Percentiles rank a stretch among this genome's conserved stretches.
Conservation (phyloP, 2,329 filamentous ascomycete genomes). For the Diaporthe capsici region DNA sequence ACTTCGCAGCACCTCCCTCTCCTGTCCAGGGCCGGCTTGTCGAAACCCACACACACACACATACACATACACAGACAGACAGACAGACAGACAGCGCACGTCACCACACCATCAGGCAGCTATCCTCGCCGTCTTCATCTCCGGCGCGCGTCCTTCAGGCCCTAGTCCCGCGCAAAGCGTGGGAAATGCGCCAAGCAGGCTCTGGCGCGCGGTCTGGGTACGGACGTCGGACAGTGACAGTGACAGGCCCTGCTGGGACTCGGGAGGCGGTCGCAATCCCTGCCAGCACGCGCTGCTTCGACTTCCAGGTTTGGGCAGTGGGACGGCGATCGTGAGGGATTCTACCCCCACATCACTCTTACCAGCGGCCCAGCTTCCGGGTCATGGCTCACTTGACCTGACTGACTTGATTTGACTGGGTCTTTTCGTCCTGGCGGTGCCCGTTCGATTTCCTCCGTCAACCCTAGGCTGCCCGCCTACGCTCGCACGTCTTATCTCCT, state of each 20-base stretch:
- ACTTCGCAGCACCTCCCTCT: conserved; percentile 11
- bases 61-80: neutral
- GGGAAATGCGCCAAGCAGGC: conserved; percentile 16
- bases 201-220: conserved; percentile 1
- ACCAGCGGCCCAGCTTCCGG: conserved; percentile 33
- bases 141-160: neutral
- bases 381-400: conserved; percentile 31
- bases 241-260: conserved; percentile 18
- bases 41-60: conserved; percentile 4
- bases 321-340: conserved; percentile 40
- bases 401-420: conserved; percentile 31
- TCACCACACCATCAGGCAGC: conserved; percentile 22
- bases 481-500: conserved; percentile 30
- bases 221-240: neutral
- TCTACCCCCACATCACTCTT: conserved; percentile 38
- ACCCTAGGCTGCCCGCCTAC: conserved; percentile 32
- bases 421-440: conserved; percentile 29
- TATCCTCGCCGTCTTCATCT: neutral
- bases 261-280: conserved; percentile 40
- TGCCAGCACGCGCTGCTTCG: conserved; percentile 36
- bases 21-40: conserved; percentile 30
- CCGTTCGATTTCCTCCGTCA: conserved; percentile 30
- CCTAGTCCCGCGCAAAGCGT: conserved; percentile 17
- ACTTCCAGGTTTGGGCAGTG: conserved; percentile 39
- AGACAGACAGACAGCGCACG: neutral